Evolutionary conservation across 306 rosid species (phyloP), one percentile per base, ranked within the genome.

Genomic region (Cucurbita maxima): DNA sequence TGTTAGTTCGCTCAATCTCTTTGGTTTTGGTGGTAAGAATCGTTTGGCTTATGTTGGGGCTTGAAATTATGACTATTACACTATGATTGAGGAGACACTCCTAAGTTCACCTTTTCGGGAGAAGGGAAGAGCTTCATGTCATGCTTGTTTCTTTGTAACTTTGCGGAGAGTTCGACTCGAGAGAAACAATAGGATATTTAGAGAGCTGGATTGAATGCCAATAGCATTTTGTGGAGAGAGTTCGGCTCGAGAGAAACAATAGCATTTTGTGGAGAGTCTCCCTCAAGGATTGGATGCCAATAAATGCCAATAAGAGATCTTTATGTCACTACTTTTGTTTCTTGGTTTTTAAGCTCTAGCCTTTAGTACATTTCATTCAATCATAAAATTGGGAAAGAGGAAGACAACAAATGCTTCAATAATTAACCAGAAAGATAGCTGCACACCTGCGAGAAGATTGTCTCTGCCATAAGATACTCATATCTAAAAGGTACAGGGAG

Each of bases 381-480:
- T 43, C 71, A 64, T 51, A 69, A 69, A 47, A 69, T 50, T 69
- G 43, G 19, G 15, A 30, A 36, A 53, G 11, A 41, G 15, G 18
- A 36, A 56, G 20, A 2, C 20, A 22, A 73, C 53, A 12, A 57
- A 41, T n/a, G 15, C 20, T 20, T 40, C 19, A 41, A 43, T 54
- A 57, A 6, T 14, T 64, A 47, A 67, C 8, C 15, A 60, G 45
- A 60, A 43, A 63, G 37, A 34, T 53, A 71, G 52, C 44, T 30
- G 44, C 74, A 74, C 82, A 95, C 99, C 97, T 95, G 99, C 71
- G 97, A 95, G 85, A 95, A 89, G 84, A 95, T 89, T 79, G 99
- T 89, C 92, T 95, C 99, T 12, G 99, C 99, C 97, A 95, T 95
- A 55, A 95, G 91, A 83, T 87, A 91, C 80, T 95, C 99, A 15